Conservation (phyloP, 805 yeast species). For the Lipomyces kockii region DNA sequence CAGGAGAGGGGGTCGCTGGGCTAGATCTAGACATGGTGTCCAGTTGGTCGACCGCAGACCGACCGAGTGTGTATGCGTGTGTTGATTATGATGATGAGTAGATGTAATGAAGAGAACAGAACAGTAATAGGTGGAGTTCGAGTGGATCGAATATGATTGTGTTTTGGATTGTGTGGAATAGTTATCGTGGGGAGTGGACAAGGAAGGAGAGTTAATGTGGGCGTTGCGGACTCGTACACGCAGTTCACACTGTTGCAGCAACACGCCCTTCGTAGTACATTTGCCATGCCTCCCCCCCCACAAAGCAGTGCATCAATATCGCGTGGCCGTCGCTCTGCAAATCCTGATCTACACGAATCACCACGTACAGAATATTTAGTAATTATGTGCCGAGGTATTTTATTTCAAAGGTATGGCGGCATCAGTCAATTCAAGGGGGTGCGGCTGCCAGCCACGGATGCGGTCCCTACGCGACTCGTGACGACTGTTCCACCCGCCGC, state of each 20-base stretch:
- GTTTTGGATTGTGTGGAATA: not conserved
- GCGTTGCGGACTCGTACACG: not conserved
- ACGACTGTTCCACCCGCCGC: not conserved
- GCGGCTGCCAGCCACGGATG: conserved; percentile 5
- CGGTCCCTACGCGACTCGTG: not conserved
- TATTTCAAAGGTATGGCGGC: not conserved
- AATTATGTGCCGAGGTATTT: not conserved
- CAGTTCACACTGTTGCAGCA: not conserved
- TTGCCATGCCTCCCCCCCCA: not conserved
- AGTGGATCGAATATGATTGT: not conserved
- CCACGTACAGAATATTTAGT: not conserved
- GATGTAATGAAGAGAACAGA: not conserved
- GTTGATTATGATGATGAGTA: not conserved
- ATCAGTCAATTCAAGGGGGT: not conserved
- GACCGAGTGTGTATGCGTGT: not conserved
- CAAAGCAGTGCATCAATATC: not conserved
- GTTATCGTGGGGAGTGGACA: not conserved
- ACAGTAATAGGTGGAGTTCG: not conserved
- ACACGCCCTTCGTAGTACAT: not conserved
- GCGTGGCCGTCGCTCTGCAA: conserved; percentile 1
- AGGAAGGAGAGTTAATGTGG: not conserved
- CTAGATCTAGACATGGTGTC: not conserved
- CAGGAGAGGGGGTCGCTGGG: not conserved
- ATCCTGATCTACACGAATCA: not conserved
- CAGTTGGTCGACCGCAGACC: not conserved